These are phyloP conservation scores for Backusella luteola DNA, from an alignment of 192 early-diverging fungal genomes.

Conservation along the genomic window DNA sequence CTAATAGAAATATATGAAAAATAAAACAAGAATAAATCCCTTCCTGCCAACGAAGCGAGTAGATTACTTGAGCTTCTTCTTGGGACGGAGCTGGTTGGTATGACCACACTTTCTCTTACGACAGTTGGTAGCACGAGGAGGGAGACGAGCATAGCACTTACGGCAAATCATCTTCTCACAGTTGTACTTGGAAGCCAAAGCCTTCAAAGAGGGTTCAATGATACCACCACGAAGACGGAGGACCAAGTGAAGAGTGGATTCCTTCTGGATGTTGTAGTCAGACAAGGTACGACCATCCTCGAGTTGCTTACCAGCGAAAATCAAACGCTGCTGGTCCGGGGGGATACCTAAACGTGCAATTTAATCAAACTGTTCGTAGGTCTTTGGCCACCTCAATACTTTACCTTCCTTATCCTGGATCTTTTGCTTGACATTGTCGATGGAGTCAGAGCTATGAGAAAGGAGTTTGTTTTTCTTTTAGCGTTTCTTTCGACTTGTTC, in stretches of 20 bases:
- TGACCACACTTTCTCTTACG: conserved; percentile 99
- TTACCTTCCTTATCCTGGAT: conserved; percentile 97
- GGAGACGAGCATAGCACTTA: conserved; percentile 99
- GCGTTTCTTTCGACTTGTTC: background rate
- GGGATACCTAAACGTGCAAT: conserved; percentile 68
- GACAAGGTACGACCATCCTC: conserved; percentile 97
- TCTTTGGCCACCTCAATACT: background rate
- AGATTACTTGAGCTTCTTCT: conserved; percentile 78
- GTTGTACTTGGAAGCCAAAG: conserved; percentile 99
- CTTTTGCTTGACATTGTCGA: conserved; percentile 88
- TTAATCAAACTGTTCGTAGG: background rate
- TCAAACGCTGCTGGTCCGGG: conserved; percentile 99
- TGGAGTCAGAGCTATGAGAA: conserved; percentile 41
- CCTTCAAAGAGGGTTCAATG: conserved; percentile 99
- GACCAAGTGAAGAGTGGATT: conserved; percentile 96
- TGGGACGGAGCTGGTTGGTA: conserved; percentile 98
- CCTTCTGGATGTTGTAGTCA: conserved; percentile 99
- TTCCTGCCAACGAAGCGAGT: conserved; percentile 8
- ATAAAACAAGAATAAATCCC: background rate
- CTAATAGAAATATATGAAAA: background rate
- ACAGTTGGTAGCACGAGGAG: conserved; percentile 99
- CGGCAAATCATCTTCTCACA: conserved; percentile 99
- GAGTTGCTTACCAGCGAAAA: conserved; percentile 99
- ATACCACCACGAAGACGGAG: conserved; percentile 96
- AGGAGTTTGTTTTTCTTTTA: background rate